Conservation (phyloP, 768 basidiomycete species). For the Lanmaoa rubissima region DNA sequence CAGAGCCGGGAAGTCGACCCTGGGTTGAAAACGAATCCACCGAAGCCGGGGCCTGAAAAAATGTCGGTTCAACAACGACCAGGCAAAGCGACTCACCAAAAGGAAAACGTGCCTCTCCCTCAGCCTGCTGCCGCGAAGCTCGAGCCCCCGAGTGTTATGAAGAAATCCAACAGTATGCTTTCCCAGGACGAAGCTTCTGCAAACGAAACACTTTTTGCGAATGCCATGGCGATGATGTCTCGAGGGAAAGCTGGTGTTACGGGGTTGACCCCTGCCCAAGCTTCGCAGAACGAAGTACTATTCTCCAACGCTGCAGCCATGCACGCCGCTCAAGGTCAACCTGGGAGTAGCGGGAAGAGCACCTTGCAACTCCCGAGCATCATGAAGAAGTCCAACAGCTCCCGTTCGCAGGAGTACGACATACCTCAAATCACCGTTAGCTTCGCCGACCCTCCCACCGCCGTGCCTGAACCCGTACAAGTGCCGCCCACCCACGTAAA, state of each 20-base stretch:
- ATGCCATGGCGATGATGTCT: conserved; percentile 21
- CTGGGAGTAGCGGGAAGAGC: conserved; percentile 3
- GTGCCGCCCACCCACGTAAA: conserved; percentile 7
- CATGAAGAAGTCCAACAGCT: conserved; percentile 28
- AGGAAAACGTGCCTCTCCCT: conserved; percentile 24
- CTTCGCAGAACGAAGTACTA: conserved; percentile 23
- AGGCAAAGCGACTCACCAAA: conserved; percentile 22
- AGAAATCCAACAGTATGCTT: conserved; percentile 27
- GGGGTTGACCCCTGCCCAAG: conserved; percentile 19
- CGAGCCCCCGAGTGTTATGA: conserved; percentile 22
- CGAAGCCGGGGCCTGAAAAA: conserved; percentile 16
- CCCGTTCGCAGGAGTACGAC: conserved; percentile 28
- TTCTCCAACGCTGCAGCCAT: conserved; percentile 24
- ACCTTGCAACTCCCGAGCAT: conserved; percentile 18
- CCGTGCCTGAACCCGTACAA: conserved; percentile 10
- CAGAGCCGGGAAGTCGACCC: conserved; percentile 20
- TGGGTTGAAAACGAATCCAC: conserved; percentile 12
- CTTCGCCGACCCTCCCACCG: conserved; percentile 13
- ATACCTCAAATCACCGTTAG: conserved; percentile 29
- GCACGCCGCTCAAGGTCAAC: conserved; percentile 11
- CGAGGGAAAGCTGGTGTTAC: conserved; percentile 9
- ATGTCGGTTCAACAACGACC: conserved; percentile 10
- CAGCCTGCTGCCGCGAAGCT: conserved; percentile 14
- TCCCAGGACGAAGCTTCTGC: conserved; percentile 26
- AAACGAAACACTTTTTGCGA: conserved; percentile 29